Percentiles rank a stretch among this genome's conserved stretches.
Conservation (phyloP, 2,329 filamentous ascomycete genomes). For the Neonectria magnoliae region DNA sequence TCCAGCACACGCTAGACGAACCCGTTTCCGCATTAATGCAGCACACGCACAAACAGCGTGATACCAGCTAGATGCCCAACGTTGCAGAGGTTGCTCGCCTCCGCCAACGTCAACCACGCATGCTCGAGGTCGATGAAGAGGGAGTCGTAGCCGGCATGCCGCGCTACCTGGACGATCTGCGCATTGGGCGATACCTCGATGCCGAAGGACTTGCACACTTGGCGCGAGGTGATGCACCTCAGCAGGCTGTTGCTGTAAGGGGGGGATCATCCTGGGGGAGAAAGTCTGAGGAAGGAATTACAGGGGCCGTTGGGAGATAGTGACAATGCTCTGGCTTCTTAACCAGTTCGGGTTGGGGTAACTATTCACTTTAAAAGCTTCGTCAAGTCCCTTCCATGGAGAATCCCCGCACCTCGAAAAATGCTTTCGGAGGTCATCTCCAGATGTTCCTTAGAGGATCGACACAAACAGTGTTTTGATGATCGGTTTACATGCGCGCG, state of each 20-base stretch:
- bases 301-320: not conserved
- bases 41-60: conserved; percentile 47
- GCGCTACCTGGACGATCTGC: conserved; percentile 46
- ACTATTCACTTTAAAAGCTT: no score
- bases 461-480: not conserved
- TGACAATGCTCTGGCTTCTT: not conserved
- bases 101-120: conserved; percentile 43
- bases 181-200: conserved; percentile 44
- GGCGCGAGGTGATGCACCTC: conserved; percentile 12
- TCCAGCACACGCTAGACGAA: conserved; percentile 47
- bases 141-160: conserved; percentile 46
- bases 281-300: not conserved
- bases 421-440: not conserved
- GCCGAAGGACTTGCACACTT: conserved; percentile 38
- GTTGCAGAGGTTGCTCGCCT: conserved; percentile 44
- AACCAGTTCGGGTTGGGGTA: not conserved
- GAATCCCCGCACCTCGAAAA: not conserved
- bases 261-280: not conserved
- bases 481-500: not conserved
- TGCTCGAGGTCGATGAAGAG: conserved; percentile 54
- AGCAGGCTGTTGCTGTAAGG: conserved; percentile 15
- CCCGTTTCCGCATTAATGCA: conserved; percentile 47
- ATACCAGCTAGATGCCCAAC: conserved; percentile 41
- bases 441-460: not conserved
- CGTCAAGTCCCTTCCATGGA: no score